These are phyloP conservation scores for Phaeodactylum tricornutum DNA, from an alignment of 108 stramenopile genomes.

Conservation along the genomic window DNA sequence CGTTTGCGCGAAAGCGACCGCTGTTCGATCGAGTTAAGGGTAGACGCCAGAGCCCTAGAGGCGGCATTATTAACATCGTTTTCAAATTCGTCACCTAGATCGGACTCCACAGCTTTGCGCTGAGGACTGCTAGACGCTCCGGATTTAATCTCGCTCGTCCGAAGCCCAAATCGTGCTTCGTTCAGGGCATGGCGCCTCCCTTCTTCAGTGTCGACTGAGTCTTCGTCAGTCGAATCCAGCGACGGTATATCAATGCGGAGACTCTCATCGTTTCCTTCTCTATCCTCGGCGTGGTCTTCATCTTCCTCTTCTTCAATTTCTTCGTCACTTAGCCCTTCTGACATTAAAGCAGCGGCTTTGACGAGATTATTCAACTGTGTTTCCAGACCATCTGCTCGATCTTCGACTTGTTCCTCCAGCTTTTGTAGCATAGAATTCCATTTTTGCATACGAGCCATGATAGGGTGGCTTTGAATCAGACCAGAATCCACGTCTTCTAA, in stretches of 20 bases:
- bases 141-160: constrained; percentile 39
- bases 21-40: constrained; percentile 66
- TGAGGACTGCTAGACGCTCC: constrained; percentile 10
- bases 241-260: neutral
- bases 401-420: constrained; percentile 51
- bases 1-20: constrained; percentile 31
- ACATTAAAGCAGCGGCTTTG: constrained; percentile 62
- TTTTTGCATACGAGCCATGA: constrained; percentile 66
- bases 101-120: constrained; percentile 24
- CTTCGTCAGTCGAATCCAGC: neutral
- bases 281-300: constrained; percentile 5
- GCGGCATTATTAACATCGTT: constrained; percentile 36
- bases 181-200: constrained; percentile 19
- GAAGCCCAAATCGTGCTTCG: constrained; percentile 67
- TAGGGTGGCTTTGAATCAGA: constrained; percentile 59
- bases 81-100: constrained; percentile 45
- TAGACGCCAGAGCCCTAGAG: constrained; percentile 40
- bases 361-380: constrained; percentile 52
- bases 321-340: constrained; percentile 18
- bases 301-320: constrained; percentile 13
- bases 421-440: constrained; percentile 38
- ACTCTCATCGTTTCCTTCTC: constrained; percentile 11
- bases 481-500: constrained; percentile 4
- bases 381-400: constrained; percentile 26
- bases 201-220: constrained; percentile 3